Base-by-base conservation (phyloP, 2,329 filamentous ascomycete species). In the Cytospora leucostoma region DNA sequence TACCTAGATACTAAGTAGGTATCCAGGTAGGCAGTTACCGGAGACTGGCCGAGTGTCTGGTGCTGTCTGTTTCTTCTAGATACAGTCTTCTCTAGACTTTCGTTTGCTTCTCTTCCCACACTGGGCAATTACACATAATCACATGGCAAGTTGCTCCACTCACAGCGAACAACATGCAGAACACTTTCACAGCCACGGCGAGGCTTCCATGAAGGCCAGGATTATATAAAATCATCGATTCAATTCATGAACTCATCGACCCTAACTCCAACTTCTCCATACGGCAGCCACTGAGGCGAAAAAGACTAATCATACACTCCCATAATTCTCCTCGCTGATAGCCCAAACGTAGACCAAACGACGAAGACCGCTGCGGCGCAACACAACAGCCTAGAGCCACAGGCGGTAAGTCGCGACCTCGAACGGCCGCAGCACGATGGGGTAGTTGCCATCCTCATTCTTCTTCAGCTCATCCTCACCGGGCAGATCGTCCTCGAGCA, bases 321-420 rank as follows among this genome's bases (percentile, higher is more conserved):
- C n/a, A 19, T 10, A 17, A 10, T 2, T 8, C n/a, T 17, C 44
- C n/a, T 19, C 44, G n/a, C 44, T 21, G 44, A 21, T 47, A 38
- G 27, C 37, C 44, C 44, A 47, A 47, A 47, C 44, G 44, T 47
- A 38, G 27, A 51, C 44, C 44, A 47, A 47, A 47, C 44, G 44
- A 19, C n/a, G 44, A 47, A 17, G 13, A 56, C 52, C 68, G 67
- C 1, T 27, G 13, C n/a, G n/a, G n/a, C n/a, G n/a, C 13, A 19
- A 40, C 34, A 59, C 35, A 40, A 11, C 34, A 15, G 37, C 51
- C 76, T 78, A 82, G 51, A 84, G 69, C 70, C 83, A 76, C 67
- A 94, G 77, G 72, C 89, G 86, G 74, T 85, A 95, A 1, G 91
- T 95, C 21, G 88, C 91, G 64, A 97, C 90, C 80, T 97, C 93